Base-by-base conservation (phyloP, 1,284 basidiomycete species). In the Irpex rosettiformis region DNA sequence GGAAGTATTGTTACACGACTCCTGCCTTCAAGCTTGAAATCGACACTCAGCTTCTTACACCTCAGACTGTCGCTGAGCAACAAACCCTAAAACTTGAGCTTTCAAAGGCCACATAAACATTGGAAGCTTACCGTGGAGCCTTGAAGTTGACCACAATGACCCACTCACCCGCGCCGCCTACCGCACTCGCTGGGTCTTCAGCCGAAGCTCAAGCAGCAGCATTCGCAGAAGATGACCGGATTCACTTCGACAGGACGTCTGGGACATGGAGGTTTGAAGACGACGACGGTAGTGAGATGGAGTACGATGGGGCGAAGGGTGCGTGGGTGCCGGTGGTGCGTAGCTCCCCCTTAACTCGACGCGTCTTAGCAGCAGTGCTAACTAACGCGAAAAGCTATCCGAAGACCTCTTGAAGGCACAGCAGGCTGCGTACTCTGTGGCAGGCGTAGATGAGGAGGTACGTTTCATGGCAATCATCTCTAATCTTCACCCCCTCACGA, bases 371-470 rank as follows among this genome's bases (percentile, higher is more conserved):
- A n/a, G 28, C 11, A 58, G 21, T 5, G 30, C 27, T 29, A 24
- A 29, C 56, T 43, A 48, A 10, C n/a, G n/a, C 28, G 58, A 49
- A 57, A 22, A 86, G 93, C 77, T 94, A 33, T 91, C 93, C 65
- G 93, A 95, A 62, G 90, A 92, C 61, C 78, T 90, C 22, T 69
- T 95, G 61, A 86, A 85, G 67, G 86, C 86, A 37, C 95, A 98
- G 70, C 96, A 97, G 75, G 93, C 92, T 3, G 94, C 93, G 1
- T 98, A 98, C 73, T 89, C 93, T 2, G 79, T 98, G 1, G 81
- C 79, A 28, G 96, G 94, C 13, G 92, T 97, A 5, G 93, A 98
- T 70, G 94, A 98, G 78, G 84, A 87, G 76, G 94, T 93, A 70
- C 70, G 86, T 76, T 16, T 28, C n/a, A n/a, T 45, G 27, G 18